Conservation (phyloP, 2,329 filamentous ascomycete species). For the Zymoseptoria passerinii region DNA sequence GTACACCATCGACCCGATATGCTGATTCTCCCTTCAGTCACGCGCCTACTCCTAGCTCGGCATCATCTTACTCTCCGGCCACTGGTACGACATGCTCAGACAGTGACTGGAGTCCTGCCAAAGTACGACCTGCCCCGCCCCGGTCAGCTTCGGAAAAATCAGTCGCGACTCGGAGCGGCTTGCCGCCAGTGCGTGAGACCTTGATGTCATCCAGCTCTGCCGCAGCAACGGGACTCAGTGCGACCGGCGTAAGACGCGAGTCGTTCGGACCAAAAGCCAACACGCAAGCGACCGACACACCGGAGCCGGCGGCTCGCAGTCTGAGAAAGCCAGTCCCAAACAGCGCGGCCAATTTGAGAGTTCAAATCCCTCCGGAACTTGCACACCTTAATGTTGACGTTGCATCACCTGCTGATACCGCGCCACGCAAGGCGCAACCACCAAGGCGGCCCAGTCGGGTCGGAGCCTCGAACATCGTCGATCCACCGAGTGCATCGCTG, state of each 20-base stretch:
- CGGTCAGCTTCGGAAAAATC: not conserved
- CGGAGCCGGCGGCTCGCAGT: constrained; percentile 5
- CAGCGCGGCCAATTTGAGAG: constrained; percentile 1
- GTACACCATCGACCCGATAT: constrained; percentile 66
- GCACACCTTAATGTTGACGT: constrained; percentile 53
- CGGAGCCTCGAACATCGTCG: constrained; percentile 36
- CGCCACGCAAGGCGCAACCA: constrained; percentile 37
- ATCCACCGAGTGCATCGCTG: constrained; percentile 41
- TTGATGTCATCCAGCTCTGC: constrained; percentile 59
- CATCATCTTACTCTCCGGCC: constrained; percentile 65
- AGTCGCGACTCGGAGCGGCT: constrained; percentile 38
- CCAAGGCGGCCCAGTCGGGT: constrained; percentile 38
- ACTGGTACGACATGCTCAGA: constrained; percentile 36
- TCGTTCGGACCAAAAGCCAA: not conserved
- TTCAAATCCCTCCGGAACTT: constrained; percentile 29
- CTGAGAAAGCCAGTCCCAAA: constrained; percentile 7
- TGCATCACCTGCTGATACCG: constrained; percentile 39
- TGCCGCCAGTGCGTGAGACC: constrained; percentile 61
- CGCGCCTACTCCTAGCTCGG: constrained; percentile 70
- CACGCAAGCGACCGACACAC: not conserved
- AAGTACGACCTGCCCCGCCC: not conserved
- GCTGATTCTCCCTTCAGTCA: constrained; percentile 70
- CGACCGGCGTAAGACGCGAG: not conserved
- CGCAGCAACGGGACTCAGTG: constrained; percentile 25
- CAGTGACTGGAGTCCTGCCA: not conserved